Conservation (phyloP, 495 filamentous ascomycete genomes). For the Acidiella bohemica region DNA sequence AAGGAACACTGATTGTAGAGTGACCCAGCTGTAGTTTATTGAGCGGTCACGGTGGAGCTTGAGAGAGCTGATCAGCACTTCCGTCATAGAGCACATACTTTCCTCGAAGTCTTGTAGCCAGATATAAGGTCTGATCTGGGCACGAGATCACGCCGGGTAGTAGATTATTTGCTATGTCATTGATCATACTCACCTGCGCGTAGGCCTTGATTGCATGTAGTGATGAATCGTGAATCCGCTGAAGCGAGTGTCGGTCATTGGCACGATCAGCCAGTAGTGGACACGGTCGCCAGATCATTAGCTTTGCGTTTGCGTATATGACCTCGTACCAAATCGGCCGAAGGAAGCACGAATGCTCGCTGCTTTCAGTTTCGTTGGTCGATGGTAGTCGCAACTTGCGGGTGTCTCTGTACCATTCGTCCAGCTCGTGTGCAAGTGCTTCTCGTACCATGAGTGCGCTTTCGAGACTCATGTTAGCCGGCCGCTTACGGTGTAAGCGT, state of each 20-base stretch:
- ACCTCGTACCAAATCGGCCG: conserved; percentile 12
- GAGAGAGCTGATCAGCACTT: no score
- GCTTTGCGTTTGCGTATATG: conserved; percentile 7
- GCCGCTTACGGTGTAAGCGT: conserved; percentile 7
- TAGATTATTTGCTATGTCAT: no score
- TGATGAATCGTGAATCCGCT: conserved; percentile 9
- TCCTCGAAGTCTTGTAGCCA: no score
- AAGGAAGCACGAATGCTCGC: conserved; percentile 10
- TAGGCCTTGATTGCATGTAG: conserved; percentile 9
- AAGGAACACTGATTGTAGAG: conserved; percentile 13
- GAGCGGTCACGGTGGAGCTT: conserved; percentile 3
- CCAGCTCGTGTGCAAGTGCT: conserved; percentile 3
- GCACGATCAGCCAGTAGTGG: conserved; percentile 6
- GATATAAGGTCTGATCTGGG: no score
- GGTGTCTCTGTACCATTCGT: conserved; percentile 2
- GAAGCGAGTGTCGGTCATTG: conserved; percentile 5
- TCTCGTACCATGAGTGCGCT: background rate
- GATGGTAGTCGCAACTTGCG: background rate
- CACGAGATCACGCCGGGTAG: no score
- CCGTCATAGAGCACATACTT: no score
- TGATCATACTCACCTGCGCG: no score
- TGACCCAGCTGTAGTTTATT: conserved; percentile 16
- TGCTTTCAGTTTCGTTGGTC: background rate
- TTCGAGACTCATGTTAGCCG: background rate
- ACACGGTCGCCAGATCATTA: conserved; percentile 15